These are phyloP conservation scores for Globisporangium abappressorium DNA, from an alignment of 352 stramenopile genomes.

Conservation along the genomic window DNA sequence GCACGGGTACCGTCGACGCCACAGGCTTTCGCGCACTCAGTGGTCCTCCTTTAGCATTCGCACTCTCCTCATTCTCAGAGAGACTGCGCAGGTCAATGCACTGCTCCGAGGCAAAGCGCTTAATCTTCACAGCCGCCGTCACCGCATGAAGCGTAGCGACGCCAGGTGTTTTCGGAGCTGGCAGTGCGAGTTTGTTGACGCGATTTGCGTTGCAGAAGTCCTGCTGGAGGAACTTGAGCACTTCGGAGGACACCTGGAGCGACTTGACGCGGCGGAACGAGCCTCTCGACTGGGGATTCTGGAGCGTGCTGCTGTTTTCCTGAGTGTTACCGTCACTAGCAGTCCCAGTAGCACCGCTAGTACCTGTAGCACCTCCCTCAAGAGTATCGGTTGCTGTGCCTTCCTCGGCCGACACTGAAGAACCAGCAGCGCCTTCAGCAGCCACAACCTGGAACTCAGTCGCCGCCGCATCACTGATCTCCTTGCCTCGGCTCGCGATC, in stretches of 20 bases:
- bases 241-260: constrained; percentile 54
- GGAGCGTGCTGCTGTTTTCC: constrained; percentile 4
- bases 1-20: constrained; percentile 5
- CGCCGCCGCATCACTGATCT: constrained; percentile 26
- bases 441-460: neutral
- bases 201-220: constrained; percentile 62
- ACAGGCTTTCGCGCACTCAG: neutral
- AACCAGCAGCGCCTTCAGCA: neutral
- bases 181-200: constrained; percentile 7
- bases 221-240: constrained; percentile 67
- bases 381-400: neutral
- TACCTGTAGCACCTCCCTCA: neutral
- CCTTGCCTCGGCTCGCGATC: constrained; percentile 59
- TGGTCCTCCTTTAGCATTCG: neutral
- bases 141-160: neutral
- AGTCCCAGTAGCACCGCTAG: neutral
- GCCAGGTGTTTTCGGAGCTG: neutral
- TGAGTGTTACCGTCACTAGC: neutral
- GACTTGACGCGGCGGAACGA: constrained; percentile 47
- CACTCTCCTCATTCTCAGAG: neutral
- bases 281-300: neutral
- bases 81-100: constrained; percentile 5
- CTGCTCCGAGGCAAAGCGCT: constrained; percentile 17
- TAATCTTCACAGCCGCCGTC: constrained; percentile 11
- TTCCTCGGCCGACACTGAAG: neutral